These are phyloP conservation scores for Metschnikowia santaceciliae DNA, from an alignment of 805 yeast genomes.

Conservation along the genomic window DNA sequence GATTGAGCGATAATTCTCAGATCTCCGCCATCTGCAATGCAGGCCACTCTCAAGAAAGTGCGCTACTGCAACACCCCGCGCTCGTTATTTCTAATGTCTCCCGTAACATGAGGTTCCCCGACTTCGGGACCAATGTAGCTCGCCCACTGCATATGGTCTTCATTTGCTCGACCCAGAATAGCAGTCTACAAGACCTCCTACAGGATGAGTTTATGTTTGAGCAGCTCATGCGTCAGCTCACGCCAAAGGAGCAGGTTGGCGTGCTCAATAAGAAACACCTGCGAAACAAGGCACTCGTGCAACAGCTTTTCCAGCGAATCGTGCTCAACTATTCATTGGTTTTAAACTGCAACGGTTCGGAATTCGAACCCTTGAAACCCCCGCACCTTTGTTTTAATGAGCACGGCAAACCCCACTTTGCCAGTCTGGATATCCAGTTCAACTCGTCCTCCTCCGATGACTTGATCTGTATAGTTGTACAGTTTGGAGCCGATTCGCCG, in stretches of 20 bases:
- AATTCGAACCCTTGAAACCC: constrained; percentile 18
- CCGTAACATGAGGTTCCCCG: neutral
- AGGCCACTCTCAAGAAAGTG: neutral
- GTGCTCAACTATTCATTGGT: constrained; percentile 34
- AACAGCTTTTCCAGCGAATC: constrained; percentile 42
- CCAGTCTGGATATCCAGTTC: constrained; percentile 38
- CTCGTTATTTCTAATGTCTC: neutral
- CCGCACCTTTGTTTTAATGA: constrained; percentile 29
- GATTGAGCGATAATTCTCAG: neutral
- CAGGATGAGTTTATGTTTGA: constrained; percentile 45
- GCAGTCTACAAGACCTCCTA: constrained; percentile 6
- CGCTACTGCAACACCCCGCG: neutral
- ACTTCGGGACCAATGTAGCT: neutral
- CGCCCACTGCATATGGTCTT: neutral
- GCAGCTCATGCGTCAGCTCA: constrained; percentile 41
- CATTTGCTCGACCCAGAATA: constrained; percentile 14
- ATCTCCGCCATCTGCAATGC: no score
- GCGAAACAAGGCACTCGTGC: constrained; percentile 36
- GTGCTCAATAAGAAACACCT: constrained; percentile 38
- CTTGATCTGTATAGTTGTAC: constrained; percentile 44
- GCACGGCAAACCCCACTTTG: constrained; percentile 55
- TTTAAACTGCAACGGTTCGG: constrained; percentile 7
- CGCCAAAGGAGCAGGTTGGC: constrained; percentile 38
- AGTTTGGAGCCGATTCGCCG: constrained; percentile 18
- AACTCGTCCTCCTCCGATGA: constrained; percentile 60